A percentile compares a stretch with the other conserved stretches of the same genome.
Conservation (phyloP, 192 early-diverging fungal species). For the Coemansia sp. region DNA sequence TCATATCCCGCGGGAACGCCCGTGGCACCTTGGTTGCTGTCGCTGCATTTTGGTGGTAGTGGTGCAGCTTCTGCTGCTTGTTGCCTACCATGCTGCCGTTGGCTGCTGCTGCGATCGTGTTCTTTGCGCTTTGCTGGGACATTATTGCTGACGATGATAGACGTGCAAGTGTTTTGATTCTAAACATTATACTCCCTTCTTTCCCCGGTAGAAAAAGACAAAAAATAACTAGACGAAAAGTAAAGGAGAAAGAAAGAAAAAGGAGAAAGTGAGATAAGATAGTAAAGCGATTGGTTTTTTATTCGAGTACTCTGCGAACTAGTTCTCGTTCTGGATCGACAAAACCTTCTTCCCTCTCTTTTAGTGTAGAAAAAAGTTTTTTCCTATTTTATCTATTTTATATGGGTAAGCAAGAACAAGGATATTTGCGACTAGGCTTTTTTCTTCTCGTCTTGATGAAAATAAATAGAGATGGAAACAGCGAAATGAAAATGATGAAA, state of each 20-base stretch:
- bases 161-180: slow-evolving; percentile 16
- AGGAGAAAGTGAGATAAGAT: neutral
- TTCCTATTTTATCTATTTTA: too few species aligned
- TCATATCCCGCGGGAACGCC: slow-evolving; percentile 45
- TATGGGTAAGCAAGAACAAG: too few species aligned
- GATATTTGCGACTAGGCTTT: too few species aligned
- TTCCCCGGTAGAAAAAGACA: neutral
- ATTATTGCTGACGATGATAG: slow-evolving; percentile 23
- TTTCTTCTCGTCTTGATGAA: too few species aligned
- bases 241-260: neutral
- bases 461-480: too few species aligned
- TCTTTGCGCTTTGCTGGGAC: slow-evolving; percentile 17
- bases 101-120: slow-evolving; percentile 13
- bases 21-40: slow-evolving; percentile 4
- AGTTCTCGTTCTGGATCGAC: too few species aligned
- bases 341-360: too few species aligned
- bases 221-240: slow-evolving; percentile 3
- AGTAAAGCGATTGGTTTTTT: neutral
- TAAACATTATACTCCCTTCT: slow-evolving; percentile 24
- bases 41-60: too few species aligned
- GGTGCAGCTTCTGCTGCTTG: slow-evolving; percentile 13
- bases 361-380: too few species aligned
- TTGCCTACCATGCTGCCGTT: neutral
- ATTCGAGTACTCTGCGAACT: neutral
- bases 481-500: too few species aligned